Base-by-base conservation (phyloP, 257 asterid species). In the Orobanche coerulescens region DNA sequence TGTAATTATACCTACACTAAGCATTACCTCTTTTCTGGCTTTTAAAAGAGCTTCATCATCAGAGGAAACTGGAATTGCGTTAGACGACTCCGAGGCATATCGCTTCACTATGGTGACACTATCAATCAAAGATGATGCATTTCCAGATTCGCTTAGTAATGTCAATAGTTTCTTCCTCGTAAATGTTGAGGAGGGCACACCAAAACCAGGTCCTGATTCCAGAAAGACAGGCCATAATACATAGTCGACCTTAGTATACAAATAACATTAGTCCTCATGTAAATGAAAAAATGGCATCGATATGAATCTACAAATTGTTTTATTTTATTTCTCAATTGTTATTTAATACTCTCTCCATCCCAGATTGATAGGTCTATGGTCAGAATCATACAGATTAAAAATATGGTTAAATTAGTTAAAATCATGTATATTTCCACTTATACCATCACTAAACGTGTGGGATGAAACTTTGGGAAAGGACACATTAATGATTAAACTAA, bases 31-130 rank as follows among this genome's bases (percentile, higher is more conserved):
- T 81, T 93, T 93, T 65, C 47, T 81, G 65, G 96, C 94, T 82
- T 84, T 93, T 39, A 56, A 70, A 70, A 93, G 88, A 63, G 99
- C 97, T 78, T 84, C 94, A 53, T 89, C 95, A 42, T 93, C 97
- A 42, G 90, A 78, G 13, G 82, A 72, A 56, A 86, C 86, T 13
- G 97, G 95, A 66, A 93, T 80, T 42, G 94, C 39, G 79, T 84
- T 62, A 67, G 99, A 84, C 74, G 85, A 56, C 66, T 89, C 99
- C 12, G 90, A 79, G 59, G 95, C 86, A 39, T 86, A 86, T 68
- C 97, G 76, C 75, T 79, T 93, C 76, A 84, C 95, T 50, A 80
- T 71, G 26, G 86, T 66, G 43, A 81, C 60, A 44, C 55, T 64
- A 65, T 93, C 99, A 19, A 93, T 78, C 39, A 93, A 73, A 16